A percentile compares a stretch with the other conserved stretches of the same genome.
These are phyloP conservation scores for Clathrus columnatus DNA, from an alignment of 768 basidiomycete species.

Conservation along the genomic window DNA sequence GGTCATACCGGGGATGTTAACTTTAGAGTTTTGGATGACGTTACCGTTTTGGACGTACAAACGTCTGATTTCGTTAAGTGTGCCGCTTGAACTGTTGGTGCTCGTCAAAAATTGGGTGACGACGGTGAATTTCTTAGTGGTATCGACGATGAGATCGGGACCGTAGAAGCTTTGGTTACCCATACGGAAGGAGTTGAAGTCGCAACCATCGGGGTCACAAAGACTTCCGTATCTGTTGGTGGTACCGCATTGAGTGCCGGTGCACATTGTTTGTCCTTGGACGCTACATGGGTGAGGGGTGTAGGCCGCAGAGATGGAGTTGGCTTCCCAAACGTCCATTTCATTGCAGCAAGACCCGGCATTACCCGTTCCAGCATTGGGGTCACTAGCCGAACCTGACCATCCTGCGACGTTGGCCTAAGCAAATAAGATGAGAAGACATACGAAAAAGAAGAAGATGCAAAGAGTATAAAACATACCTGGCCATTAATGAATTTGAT, in stretches of 20 bases:
- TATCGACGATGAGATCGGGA: constrained; percentile 40
- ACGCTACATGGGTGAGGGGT: constrained; percentile 44
- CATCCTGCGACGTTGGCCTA: constrained; percentile 24
- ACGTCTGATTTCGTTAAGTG: constrained; percentile 15
- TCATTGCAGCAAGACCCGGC: constrained; percentile 36
- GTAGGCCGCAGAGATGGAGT: constrained; percentile 35
- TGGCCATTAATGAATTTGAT: constrained; percentile 52
- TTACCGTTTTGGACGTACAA: constrained; percentile 16
- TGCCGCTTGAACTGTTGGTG: constrained; percentile 12
- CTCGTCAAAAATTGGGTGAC: constrained; percentile 20
- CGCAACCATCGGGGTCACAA: constrained; percentile 50
- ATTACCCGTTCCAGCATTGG: constrained; percentile 23
- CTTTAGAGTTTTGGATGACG: constrained; percentile 14
- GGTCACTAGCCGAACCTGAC: constrained; percentile 24
- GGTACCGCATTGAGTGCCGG: constrained; percentile 30
- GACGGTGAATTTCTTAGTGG: constrained; percentile 27
- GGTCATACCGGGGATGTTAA: constrained; percentile 27
- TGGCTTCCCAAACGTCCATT: constrained; percentile 57
- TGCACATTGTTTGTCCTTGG: constrained; percentile 33
- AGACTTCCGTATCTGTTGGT: constrained; percentile 31
- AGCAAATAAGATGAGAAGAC: background rate
- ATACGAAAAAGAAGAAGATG: background rate
- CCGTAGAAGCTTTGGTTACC: constrained; percentile 33
- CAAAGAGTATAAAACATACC: constrained; percentile 21
- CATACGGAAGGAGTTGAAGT: constrained; percentile 55